A percentile compares a stretch with the other conserved stretches of the same genome.
These are phyloP conservation scores for Neltuma alba DNA, from an alignment of 306 rosid species.

Conservation along the genomic window DNA sequence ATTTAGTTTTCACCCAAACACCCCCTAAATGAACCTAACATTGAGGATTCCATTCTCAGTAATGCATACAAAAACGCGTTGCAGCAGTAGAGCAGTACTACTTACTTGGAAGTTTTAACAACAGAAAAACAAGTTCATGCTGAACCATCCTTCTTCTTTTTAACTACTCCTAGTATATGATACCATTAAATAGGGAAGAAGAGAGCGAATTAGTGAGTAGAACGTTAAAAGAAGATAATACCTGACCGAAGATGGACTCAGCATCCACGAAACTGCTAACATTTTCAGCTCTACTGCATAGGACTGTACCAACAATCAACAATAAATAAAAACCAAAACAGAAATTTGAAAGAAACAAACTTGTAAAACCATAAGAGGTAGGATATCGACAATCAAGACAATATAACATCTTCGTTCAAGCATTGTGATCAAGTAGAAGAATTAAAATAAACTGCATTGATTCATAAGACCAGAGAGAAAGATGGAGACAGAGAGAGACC, in stretches of 20 bases:
- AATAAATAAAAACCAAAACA: constrained; percentile 21
- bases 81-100: constrained; percentile 10
- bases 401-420: not conserved
- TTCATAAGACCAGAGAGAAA: not conserved
- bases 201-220: constrained; percentile 3
- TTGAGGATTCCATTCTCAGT: constrained; percentile 7
- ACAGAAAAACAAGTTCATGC: constrained; percentile 16
- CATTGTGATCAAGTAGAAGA: not conserved
- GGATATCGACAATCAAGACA: not conserved
- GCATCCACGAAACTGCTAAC: constrained; percentile 92
- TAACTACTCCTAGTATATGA: constrained; percentile 7
- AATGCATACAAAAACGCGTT: constrained; percentile 13
- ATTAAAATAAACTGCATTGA: not conserved
- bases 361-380: not conserved
- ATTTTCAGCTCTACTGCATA: constrained; percentile 87
- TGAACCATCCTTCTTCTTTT: constrained; percentile 14
- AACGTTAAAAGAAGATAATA: constrained; percentile 32
- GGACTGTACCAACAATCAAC: constrained; percentile 48
- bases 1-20: too few relatives aligned
- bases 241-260: constrained; percentile 84
- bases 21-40: constrained; percentile 11
- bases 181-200: not conserved
- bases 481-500: constrained; percentile 46
- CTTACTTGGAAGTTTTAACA: not conserved
- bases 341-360: not conserved